phyloP scores from a whole-genome alignment of 1,284 basidiomycete species.

The Rhodotorula sp. region DNA sequence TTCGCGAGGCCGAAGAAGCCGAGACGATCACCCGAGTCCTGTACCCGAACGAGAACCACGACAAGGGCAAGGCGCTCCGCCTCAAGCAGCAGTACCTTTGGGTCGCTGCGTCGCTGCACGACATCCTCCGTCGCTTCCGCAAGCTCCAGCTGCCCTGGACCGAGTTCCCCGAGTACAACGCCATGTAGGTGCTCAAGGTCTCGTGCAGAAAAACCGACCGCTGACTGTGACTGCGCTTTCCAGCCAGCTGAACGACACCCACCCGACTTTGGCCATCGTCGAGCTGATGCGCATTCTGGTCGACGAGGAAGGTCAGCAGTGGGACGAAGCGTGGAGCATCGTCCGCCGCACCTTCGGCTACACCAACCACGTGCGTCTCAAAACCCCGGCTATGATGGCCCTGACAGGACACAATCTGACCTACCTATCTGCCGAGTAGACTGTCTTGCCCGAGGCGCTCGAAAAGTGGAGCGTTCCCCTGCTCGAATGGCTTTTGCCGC shows the following conservation, averaged over 20 bases:
- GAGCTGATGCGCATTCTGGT: constrained; percentile 82
- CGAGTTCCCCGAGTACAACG: constrained; percentile 67
- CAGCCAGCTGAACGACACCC: constrained; percentile 89
- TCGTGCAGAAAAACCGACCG: too few species aligned
- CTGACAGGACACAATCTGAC: background rate
- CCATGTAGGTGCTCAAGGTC: constrained; percentile 11
- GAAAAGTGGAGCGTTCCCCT: constrained; percentile 85
- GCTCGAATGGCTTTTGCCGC: constrained; percentile 74
- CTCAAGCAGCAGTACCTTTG: constrained; percentile 83
- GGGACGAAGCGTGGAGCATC: constrained; percentile 80
- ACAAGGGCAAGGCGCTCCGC: constrained; percentile 80
- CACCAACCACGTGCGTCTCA: constrained; percentile 67
- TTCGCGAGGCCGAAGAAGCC: constrained; percentile 80
- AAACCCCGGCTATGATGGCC: background rate
- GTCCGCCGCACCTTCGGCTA: constrained; percentile 86
- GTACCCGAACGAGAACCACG: constrained; percentile 57
- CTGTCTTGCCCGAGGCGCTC: constrained; percentile 50
- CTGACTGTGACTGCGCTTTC: constrained; percentile 43
- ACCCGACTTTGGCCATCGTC: constrained; percentile 86
- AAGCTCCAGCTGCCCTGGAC: constrained; percentile 60
- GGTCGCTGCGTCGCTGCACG: constrained; percentile 60
- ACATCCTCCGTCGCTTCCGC: constrained; percentile 65
- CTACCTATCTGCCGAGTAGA: background rate
- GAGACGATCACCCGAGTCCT: constrained; percentile 70
- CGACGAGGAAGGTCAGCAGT: constrained; percentile 83